Base-by-base conservation (phyloP, 2,329 filamentous ascomycete genomes). In the Botrytis squamosa region DNA sequence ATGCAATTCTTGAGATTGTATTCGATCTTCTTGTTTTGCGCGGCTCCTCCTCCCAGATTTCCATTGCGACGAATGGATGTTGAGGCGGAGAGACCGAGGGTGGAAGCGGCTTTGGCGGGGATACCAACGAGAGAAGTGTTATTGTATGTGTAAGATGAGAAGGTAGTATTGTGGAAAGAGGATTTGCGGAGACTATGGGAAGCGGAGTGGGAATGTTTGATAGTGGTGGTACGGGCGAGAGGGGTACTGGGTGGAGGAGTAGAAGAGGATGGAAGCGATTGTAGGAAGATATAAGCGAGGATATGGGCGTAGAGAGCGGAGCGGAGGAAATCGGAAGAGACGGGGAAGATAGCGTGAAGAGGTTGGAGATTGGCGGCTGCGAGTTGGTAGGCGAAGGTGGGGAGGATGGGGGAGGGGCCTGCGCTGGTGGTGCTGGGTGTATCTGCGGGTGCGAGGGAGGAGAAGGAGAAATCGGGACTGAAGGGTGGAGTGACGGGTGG, bases 271-370 rank as follows among this genome's bases (percentile, higher is more conserved):
- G 57, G 40, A 40, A 76, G 74, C 25, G 76, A 75, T 29, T 69
- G 72, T 4, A 78, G 44, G 65, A 74, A 79, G 12, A 77, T 76
- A 38, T 79, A 77, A 12, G 76, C 77, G 20, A 81, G 69, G 14
- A 81, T 73, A 36, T 81, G 75, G 2, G 79, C 76, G 70, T 81
- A 80, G 36, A 81, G 77, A 3, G 76, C 75, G 18, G 76, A 74
- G 8, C 75, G 73, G 57, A 77, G 75, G 59, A 75, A 73, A 36
- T 74, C 62, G 5, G 74, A 74, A 7, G 77, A 75, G n/a, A 70
- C 52, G 2, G 79, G 79, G 57, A 81, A 81, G 44, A 80, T 79
- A 10, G 75, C 66, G 3, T 72, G 73, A 1, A 81, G 63, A 4
- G 78, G 75, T 38, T 75, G 46, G 3, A 80, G 75, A 44, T 78